phyloP scores from a whole-genome alignment of 768 basidiomycete species.

The Crassisporium funariophilum region DNA sequence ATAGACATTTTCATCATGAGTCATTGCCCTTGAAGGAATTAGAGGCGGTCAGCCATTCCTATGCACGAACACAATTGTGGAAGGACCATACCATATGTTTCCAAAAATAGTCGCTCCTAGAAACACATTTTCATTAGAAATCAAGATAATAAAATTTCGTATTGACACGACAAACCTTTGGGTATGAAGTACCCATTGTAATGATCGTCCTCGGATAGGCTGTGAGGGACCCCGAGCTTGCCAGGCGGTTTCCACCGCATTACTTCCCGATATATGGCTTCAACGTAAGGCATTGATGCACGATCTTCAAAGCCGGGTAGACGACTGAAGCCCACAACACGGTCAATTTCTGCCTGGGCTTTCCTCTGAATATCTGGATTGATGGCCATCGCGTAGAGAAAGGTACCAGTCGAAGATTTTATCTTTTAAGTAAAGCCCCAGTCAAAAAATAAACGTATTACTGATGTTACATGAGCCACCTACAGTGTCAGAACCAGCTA shows the following conservation, averaged over 20 bases:
- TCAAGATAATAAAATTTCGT: background rate
- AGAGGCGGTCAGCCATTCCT: too few relatives aligned
- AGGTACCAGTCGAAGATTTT: constrained; percentile 10
- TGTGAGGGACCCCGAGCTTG: constrained; percentile 21
- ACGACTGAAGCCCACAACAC: constrained; percentile 27
- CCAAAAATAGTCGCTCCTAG: constrained; percentile 2
- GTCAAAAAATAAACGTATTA: background rate
- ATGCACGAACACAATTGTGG: background rate
- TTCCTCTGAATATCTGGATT: constrained; percentile 34
- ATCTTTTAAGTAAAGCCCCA: background rate
- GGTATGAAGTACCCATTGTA: constrained; percentile 26
- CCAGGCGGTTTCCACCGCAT: constrained; percentile 14
- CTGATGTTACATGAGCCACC: background rate
- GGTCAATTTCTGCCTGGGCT: constrained; percentile 36
- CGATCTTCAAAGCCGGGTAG: constrained; percentile 29
- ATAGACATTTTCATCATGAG: constrained; percentile 33
- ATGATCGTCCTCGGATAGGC: constrained; percentile 21
- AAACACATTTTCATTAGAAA: too few relatives aligned
- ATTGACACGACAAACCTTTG: constrained; percentile 2
- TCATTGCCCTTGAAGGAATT: constrained; percentile 23
- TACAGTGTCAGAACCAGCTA: constrained; percentile 16
- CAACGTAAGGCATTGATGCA: constrained; percentile 25
- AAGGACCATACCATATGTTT: constrained; percentile 4
- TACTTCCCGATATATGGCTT: constrained; percentile 15
- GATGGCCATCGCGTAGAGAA: constrained; percentile 32